Conservation (phyloP, 805 yeast species). For the Ogataea parapolymorpha region DNA sequence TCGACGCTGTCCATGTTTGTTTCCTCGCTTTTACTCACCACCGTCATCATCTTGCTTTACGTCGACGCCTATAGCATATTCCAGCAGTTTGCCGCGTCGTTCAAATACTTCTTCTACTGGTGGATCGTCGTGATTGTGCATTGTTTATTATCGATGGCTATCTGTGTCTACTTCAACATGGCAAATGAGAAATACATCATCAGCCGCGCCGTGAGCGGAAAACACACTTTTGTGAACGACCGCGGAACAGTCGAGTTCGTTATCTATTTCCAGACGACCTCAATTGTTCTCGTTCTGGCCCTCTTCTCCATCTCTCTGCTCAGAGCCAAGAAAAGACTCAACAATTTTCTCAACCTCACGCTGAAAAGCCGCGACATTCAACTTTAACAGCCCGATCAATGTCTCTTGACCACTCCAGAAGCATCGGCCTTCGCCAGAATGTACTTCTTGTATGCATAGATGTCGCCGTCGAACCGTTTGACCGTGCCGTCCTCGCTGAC, state of each 20-base stretch:
- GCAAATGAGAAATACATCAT: slow-evolving; percentile 9
- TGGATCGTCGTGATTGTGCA: slow-evolving; percentile 14
- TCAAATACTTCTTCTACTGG: slow-evolving; percentile 16
- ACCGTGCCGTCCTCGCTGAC: slow-evolving; percentile 87
- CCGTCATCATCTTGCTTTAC: slow-evolving; percentile 7
- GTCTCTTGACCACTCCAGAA: slow-evolving; percentile 89
- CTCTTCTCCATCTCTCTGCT: slow-evolving; percentile 12
- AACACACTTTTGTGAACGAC: slow-evolving; percentile 6
- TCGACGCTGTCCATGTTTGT: slow-evolving; percentile 9
- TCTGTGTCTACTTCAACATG: slow-evolving; percentile 7
- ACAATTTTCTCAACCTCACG: slow-evolving; percentile 9
- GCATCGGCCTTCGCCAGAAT: slow-evolving; percentile 74
- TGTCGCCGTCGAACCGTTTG: slow-evolving; percentile 72
- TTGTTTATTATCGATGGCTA: slow-evolving; percentile 7
- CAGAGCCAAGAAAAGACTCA: slow-evolving; percentile 12
- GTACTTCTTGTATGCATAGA: slow-evolving; percentile 85
- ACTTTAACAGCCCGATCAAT: slow-evolving; percentile 35
- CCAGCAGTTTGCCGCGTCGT: slow-evolving; percentile 14
- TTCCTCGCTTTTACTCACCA: slow-evolving; percentile 10
- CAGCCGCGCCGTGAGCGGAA: slow-evolving; percentile 4
- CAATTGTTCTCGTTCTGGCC: slow-evolving; percentile 4
- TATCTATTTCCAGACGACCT: slow-evolving; percentile 11
- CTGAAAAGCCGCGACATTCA: neutral
- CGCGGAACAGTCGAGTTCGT: slow-evolving; percentile 13
- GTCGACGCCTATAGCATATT: slow-evolving; percentile 10